phyloP scores from a whole-genome alignment of 192 early-diverging fungal species.

The Entomortierella beljakovae region DNA sequence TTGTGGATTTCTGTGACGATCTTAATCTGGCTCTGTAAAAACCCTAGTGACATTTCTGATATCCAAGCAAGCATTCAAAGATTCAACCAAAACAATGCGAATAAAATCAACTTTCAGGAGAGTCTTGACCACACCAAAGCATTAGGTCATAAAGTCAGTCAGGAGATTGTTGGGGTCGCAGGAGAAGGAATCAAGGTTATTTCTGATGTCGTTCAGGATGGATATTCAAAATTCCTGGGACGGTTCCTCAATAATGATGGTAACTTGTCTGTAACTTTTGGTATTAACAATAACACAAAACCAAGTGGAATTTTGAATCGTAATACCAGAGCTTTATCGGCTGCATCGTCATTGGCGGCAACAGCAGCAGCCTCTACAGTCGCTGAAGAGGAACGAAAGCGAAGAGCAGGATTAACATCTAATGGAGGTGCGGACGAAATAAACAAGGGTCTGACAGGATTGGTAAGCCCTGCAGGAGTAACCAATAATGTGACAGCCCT shows the following conservation, averaged over 20 bases:
- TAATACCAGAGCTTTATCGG: constrained; percentile 16
- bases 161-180: constrained; percentile 49
- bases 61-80: constrained; percentile 23
- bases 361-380: constrained; percentile 15
- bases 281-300: neutral
- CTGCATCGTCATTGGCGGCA: constrained; percentile 33
- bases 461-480: constrained; percentile 24
- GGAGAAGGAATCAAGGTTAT: constrained; percentile 56
- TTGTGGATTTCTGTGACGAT: neutral
- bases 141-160: constrained; percentile 44
- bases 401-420: neutral
- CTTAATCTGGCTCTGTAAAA: no score
- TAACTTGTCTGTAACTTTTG: neutral
- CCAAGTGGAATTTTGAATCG: neutral
- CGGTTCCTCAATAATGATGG: constrained; percentile 44
- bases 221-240: constrained; percentile 59
- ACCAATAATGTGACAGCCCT: constrained; percentile 24
- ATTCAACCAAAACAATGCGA: neutral
- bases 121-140: constrained; percentile 37
- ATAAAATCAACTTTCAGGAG: constrained; percentile 32
- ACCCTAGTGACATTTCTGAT: constrained; percentile 38
- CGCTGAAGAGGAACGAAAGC: constrained; percentile 23
- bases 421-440: neutral
- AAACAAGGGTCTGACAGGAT: neutral
- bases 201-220: constrained; percentile 62